phyloP scores from a whole-genome alignment of 2,329 filamentous ascomycete genomes.

The Samsoniella hepiali region DNA sequence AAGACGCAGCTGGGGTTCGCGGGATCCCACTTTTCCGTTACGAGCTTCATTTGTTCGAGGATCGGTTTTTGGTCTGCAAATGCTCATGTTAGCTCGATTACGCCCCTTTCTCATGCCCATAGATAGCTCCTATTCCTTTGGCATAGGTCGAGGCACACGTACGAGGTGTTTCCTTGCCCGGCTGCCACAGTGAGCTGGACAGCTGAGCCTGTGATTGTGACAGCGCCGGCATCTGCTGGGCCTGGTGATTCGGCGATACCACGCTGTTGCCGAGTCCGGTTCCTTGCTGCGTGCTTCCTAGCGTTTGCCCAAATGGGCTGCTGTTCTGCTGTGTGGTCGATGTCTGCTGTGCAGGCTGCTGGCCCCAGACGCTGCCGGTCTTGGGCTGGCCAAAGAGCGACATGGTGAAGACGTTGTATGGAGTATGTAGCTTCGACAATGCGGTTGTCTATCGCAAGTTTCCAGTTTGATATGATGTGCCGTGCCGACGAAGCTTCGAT shows the following conservation, averaged over 20 bases:
- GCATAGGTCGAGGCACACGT: slow-evolving; percentile 23
- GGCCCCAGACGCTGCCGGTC: slow-evolving; percentile 36
- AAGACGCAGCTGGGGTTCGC: slow-evolving; percentile 66
- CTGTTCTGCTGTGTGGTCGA: slow-evolving; percentile 25
- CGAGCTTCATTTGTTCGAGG: slow-evolving; percentile 67
- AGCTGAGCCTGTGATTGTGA: slow-evolving; percentile 46
- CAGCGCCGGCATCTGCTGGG: slow-evolving; percentile 41
- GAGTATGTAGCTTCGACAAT: neutral
- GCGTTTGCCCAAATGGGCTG: slow-evolving; percentile 31
- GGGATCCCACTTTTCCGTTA: slow-evolving; percentile 73
- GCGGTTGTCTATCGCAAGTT: neutral
- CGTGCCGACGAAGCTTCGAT: neutral
- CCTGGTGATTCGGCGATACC: slow-evolving; percentile 37
- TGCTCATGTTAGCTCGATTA: neutral
- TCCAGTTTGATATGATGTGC: neutral
- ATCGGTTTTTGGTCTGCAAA: slow-evolving; percentile 64
- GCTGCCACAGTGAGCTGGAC: slow-evolving; percentile 52
- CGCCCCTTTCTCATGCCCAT: neutral
- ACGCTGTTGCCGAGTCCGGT: slow-evolving; percentile 29
- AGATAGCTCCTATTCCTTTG: neutral
- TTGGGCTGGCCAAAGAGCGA: slow-evolving; percentile 42
- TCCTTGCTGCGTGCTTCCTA: slow-evolving; percentile 37
- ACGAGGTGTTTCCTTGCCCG: slow-evolving; percentile 49
- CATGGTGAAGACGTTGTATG: slow-evolving; percentile 25
- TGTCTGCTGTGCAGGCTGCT: slow-evolving; percentile 35